Evolutionary conservation across 345 rosid genomes (phyloP).

Genomic region (Gynandropsis gynandra): DNA sequence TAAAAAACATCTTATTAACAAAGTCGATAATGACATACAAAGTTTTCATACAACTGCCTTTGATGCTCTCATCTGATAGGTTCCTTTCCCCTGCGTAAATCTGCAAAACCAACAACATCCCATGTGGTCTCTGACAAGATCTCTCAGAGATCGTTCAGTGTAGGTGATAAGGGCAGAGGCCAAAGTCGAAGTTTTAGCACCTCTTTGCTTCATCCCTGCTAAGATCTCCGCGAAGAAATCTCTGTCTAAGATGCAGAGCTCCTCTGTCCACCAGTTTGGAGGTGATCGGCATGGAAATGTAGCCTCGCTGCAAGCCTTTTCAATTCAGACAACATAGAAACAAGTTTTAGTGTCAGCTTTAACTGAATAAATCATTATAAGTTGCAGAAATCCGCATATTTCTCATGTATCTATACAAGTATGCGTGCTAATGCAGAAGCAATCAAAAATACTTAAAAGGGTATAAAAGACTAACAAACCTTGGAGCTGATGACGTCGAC

Average conservation of each 20-base stretch:
- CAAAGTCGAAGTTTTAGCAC: slow-evolving; percentile 51
- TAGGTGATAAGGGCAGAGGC: slow-evolving; percentile 62
- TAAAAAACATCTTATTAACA: too few species aligned
- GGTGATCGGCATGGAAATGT: slow-evolving; percentile 83
- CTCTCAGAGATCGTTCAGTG: slow-evolving; percentile 75
- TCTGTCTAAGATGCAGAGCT: slow-evolving; percentile 62
- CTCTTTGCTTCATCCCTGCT: slow-evolving; percentile 60
- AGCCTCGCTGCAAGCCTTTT: slow-evolving; percentile 68
- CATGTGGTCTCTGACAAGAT: slow-evolving; percentile 78
- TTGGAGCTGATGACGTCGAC: slow-evolving; percentile 52
- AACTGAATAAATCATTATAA: neutral
- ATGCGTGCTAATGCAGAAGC: too few species aligned
- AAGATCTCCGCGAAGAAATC: slow-evolving; percentile 46
- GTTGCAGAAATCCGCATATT: too few species aligned
- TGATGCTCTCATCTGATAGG: too few species aligned
- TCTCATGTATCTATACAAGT: too few species aligned
- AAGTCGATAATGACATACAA: too few species aligned
- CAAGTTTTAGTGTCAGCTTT: neutral
- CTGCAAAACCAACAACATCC: too few species aligned
- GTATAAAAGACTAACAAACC: slow-evolving; percentile 23
- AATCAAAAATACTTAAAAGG: too few species aligned
- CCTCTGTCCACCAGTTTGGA: slow-evolving; percentile 96
- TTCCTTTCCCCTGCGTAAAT: too few species aligned
- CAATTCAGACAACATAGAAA: neutral
- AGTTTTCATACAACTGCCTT: too few species aligned